Evolutionary conservation across 805 yeast genomes (phyloP).

Genomic region (Yarrowia bubula): DNA sequence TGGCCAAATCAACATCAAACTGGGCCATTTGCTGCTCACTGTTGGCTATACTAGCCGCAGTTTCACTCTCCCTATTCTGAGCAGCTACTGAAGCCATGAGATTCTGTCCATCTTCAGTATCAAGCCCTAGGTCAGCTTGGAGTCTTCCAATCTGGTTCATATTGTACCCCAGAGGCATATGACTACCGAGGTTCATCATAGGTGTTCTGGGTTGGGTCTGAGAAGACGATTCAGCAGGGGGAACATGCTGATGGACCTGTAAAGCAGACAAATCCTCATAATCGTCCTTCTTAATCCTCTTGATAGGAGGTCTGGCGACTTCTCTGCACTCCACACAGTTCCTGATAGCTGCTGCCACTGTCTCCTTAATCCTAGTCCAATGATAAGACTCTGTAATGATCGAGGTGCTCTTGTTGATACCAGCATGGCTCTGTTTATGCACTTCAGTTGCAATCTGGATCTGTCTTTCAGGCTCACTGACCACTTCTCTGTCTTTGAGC

Average conservation of each 20-base stretch:
- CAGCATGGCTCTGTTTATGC: slow-evolving; percentile 73
- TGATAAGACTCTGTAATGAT: slow-evolving; percentile 75
- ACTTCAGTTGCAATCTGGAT: slow-evolving; percentile 66
- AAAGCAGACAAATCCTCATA: slow-evolving; percentile 31
- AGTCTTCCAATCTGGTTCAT: slow-evolving; percentile 24
- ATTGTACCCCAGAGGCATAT: slow-evolving; percentile 12
- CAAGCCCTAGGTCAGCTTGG: slow-evolving; percentile 35
- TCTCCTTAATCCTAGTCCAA: slow-evolving; percentile 88
- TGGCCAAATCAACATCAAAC: slow-evolving; percentile 21
- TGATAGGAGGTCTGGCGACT: slow-evolving; percentile 37
- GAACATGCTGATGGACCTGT: slow-evolving; percentile 11
- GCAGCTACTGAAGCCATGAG: slow-evolving; percentile 62
- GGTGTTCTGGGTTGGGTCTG: background rate
- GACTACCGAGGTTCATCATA: background rate
- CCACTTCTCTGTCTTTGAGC: slow-evolving; percentile 80
- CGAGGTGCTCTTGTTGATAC: slow-evolving; percentile 84
- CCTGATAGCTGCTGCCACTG: slow-evolving; percentile 74
- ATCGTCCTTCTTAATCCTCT: slow-evolving; percentile 33
- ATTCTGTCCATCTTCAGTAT: slow-evolving; percentile 48
- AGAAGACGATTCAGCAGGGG: background rate
- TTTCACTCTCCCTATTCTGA: background rate
- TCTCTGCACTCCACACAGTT: slow-evolving; percentile 74
- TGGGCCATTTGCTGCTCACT: slow-evolving; percentile 18
- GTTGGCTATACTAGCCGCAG: slow-evolving; percentile 36
- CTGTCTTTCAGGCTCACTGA: slow-evolving; percentile 72